Evolutionary conservation across 1,139 yeast genomes (phyloP).

Genomic region (Yamadazyma trypodendri): DNA sequence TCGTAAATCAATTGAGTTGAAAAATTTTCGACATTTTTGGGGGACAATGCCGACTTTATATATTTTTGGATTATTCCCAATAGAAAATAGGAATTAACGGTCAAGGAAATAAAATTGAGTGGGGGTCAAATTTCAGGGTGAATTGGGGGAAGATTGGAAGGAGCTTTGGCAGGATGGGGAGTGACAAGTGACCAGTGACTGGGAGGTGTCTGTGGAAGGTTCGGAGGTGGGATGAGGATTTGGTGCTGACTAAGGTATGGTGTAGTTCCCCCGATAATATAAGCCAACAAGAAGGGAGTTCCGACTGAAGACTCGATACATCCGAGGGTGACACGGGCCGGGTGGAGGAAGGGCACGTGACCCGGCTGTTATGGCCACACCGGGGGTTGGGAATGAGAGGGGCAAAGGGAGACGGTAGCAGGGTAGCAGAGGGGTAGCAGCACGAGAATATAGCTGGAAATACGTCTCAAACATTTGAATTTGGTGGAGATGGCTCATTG

Average conservation of each 20-base stretch:
- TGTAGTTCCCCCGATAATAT: background rate
- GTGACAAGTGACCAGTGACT: too few species aligned
- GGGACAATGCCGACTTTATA: constrained; percentile 3
- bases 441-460: too few species aligned
- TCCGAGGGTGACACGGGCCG: constrained; percentile 1
- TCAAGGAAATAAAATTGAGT: background rate
- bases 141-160: too few species aligned
- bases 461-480: too few species aligned
- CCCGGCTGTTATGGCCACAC: too few species aligned
- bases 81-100: background rate
- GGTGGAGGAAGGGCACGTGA: background rate
- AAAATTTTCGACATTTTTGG: constrained; percentile 1
- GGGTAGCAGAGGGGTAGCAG: too few species aligned
- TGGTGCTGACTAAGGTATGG: background rate
- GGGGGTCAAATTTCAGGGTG: too few species aligned
- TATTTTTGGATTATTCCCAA: background rate
- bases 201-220: background rate
- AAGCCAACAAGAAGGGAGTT: background rate
- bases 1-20: constrained; percentile 1
- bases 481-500: background rate
- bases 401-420: too few species aligned
- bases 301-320: too few species aligned
- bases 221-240: too few species aligned
- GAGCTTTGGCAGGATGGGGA: too few species aligned
- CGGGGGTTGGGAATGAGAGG: too few species aligned